Evolutionary conservation across 805 yeast species (phyloP), one percentile per base, ranked within the genome.

Genomic region (Kodamaea leandrae): DNA sequence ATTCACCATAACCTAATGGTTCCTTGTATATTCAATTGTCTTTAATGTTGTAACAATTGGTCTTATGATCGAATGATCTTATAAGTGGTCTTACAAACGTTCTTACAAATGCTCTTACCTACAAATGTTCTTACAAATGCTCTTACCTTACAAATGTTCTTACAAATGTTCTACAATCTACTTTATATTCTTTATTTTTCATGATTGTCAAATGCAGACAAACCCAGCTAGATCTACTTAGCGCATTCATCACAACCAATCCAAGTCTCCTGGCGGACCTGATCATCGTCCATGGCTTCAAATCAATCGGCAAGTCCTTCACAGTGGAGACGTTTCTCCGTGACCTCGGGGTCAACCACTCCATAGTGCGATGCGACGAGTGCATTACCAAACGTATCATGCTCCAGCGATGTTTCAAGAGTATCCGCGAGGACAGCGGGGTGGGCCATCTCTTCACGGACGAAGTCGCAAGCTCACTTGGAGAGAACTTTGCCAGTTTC

Each of bases 231-330:
- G 62, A 56, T 7, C 52, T 71, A 7, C 47, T 76, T 14, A 48
- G 55, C 24, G 53, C 69, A 0, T 71, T 64, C 38, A 39, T 76
- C 1, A 52, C 63, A 6, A 53, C 53, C 7, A 60, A 50, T 1
- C 48, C 42, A 3, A 24, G 53, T 2, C 25, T 36, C 3, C 60
- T 64, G 56, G 58, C 62, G 0, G 67, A 74, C 1, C 53, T 67
- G 5, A 34, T 76, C 8, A 52, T 73, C 2, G 62, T 76, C 3
- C 78, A 74, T 49, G 82, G 82, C 0, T 65, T 69, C 42, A 60
- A 66, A 39, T 66, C 79, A 1, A 59, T 72, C 13, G 82, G 82
- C 0, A 77, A 77, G 48, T 57, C 78, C 2, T 58, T 56, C 40
- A 61, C 68, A 1, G 55, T 76, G 4, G 47, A 44, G 1, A 42